Base-by-base conservation (phyloP, 2,329 filamentous ascomycete genomes). In the Botrytis aclada region DNA sequence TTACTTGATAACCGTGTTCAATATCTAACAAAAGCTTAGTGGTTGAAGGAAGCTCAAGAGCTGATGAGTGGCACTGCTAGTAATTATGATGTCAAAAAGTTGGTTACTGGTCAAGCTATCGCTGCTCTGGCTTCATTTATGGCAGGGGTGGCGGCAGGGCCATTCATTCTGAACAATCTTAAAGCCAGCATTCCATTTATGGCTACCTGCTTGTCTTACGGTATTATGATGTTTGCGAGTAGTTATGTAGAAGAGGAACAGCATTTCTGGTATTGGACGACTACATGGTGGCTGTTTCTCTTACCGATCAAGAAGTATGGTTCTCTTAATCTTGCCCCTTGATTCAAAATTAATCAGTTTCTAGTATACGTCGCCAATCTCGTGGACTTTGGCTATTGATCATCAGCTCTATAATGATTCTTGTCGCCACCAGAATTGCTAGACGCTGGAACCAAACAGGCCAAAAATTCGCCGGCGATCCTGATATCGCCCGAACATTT, bases 201-300 rank as follows among this genome's bases (percentile, higher is more conserved):
- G 5, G 75, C 86, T 3, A 84, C 90, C 43, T 87, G 87, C 0
- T 65, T 90, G 0, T 82, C 87, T 0, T 97, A 98, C 80, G 90
- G 91, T 1, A 81, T 89, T 54, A 97, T 98, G 89, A 98, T 98
- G 95, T 98, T 98, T 83, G 95, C 95, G 16, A 97, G 93, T 81
- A 98, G 95, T 80, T 99, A 96, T 81, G 94, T 99, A 3, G 96
- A 99, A 82, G 96, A 99, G 83, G 96, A 99, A 81, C 96, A 99
- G 67, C 94, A 98, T 77, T 98, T 97, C 81, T 99, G 96, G 96
- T 98, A 99, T 83, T 98, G 95, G 94, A 83, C 89, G 1, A 88
- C 91, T 0, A 90, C 92, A 0, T 87, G 89, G 10, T 97, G 93
- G 93, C 80, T 92, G 45, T 82, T 85, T 1, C 84, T 86, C 43